Evolutionary conservation across 352 stramenopile species (phyloP), one percentile per base, ranked within the genome.

Genomic region (Lagenidium sp.): DNA sequence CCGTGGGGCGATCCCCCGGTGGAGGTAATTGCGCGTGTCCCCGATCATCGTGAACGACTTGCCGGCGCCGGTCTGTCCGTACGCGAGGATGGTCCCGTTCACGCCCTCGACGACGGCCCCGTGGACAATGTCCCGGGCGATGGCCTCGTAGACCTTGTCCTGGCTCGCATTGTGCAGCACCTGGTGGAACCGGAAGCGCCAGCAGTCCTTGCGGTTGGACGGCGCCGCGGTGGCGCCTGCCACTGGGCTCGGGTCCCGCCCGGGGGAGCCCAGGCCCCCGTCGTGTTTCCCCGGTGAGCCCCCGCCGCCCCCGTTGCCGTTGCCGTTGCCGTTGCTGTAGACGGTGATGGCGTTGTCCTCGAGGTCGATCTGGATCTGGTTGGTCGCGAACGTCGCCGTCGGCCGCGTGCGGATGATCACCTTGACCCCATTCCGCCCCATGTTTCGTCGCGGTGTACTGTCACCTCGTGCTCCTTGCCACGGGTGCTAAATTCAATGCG

Each of bases 21-120:
- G 84, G 56, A 94, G 67, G 55, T 94, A 96, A 55, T 95, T 96
- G 53, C 73, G 76, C 31, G 78, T 95, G 49, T 96, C 86, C 13
- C 84, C 83, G 37, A 95, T 85, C 86, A 96, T 95, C 6, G 82
- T 96, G 53, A 96, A 95, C 26, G 82, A 94, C 57, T 95, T 95
- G 40, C 83, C 83, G 0, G 82, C 83, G 2, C 84, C 85, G 0
- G 83, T 96, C 50, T 96, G 84, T 18, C 84, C 83, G 49, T 95
- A 95, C 6, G 82, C 82, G 37, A 95, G 52, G 45, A 96, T 87
- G 21, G 84, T 92, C 41, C 82, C 84, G 48, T 94, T 96, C 10
- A 87, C 64, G n/a, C 85, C 85, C 34, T 96, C 77, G 10, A 95
- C 75, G 3, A 94, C 81, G 3, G 65, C 55, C n/a, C 76, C 76